phyloP scores from a whole-genome alignment of 2,329 filamentous ascomycete species.

The Erysiphe pulchra region DNA sequence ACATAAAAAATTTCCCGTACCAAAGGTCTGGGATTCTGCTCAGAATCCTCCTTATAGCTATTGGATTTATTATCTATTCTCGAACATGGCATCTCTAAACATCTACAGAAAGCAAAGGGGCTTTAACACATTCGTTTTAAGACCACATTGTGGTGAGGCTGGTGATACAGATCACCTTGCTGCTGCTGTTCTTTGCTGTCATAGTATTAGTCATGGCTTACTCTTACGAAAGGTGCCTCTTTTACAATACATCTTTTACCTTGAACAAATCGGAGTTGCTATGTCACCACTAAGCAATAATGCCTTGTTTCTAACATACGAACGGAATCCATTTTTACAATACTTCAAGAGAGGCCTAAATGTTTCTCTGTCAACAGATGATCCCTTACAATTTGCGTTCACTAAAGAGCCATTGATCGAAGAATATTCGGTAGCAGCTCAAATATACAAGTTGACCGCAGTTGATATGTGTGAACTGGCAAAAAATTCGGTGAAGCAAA shows the following conservation, averaged over 20 bases:
- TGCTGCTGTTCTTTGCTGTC: conserved; percentile 71
- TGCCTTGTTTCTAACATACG: conserved; percentile 83
- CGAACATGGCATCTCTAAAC: conserved; percentile 83
- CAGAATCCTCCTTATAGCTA: conserved; percentile 98
- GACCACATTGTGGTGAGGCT: conserved; percentile 89
- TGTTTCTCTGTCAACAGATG: conserved; percentile 86
- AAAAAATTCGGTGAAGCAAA: conserved; percentile 86
- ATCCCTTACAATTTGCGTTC: conserved; percentile 92
- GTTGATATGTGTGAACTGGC: conserved; percentile 98
- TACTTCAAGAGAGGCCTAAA: conserved; percentile 92
- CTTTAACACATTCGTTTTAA: conserved; percentile 83
- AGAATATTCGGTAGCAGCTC: conserved; percentile 89
- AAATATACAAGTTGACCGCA: conserved; percentile 91
- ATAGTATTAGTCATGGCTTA: conserved; percentile 91
- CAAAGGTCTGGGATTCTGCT: conserved; percentile 66
- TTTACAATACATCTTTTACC: conserved; percentile 89
- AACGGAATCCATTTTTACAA: conserved; percentile 83
- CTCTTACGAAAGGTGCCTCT: conserved; percentile 81
- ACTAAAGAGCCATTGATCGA: conserved; percentile 96
- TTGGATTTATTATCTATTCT: conserved; percentile 94
- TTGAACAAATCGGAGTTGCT: conserved; percentile 92
- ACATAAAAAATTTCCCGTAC: conserved; percentile 87
- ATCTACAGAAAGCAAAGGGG: conserved; percentile 72
- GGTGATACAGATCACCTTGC: conserved; percentile 92
- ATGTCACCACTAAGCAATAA: conserved; percentile 99